phyloP scores from a whole-genome alignment of 208 protist genomes.

The Porcisia deanei region DNA sequence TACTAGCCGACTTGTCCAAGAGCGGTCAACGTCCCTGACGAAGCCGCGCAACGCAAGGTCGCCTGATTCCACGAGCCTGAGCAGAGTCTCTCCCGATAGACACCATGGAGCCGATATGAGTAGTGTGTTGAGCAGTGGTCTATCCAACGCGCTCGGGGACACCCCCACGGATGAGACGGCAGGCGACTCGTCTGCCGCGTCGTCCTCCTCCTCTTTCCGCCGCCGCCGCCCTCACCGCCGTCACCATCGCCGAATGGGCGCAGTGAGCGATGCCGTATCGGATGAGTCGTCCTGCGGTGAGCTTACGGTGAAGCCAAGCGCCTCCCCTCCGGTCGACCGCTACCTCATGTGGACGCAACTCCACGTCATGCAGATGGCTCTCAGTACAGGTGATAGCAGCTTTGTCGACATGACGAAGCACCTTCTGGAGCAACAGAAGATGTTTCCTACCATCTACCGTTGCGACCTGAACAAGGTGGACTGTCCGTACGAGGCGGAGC shows the following conservation, averaged over 20 bases:
- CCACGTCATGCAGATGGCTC: conserved; percentile 66
- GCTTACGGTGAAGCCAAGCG: background rate
- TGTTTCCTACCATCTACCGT: conserved; percentile 65
- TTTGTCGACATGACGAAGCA: conserved; percentile 64
- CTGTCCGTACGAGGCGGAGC: conserved; percentile 32
- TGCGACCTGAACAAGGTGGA: conserved; percentile 36
- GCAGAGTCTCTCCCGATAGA: background rate
- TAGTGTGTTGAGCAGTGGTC: conserved; percentile 14
- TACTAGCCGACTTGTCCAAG: conserved; percentile 23
- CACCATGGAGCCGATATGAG: conserved; percentile 11
- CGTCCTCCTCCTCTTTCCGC: conserved; percentile 10
- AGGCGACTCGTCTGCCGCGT: conserved; percentile 2
- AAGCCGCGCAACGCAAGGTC: conserved; percentile 22
- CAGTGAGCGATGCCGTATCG: conserved; percentile 5
- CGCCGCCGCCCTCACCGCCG: conserved; percentile 26
- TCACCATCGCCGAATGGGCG: conserved; percentile 19
- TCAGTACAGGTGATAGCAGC: conserved; percentile 53
- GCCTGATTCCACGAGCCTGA: conserved; percentile 12
- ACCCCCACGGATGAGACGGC: background rate
- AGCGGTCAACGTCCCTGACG: conserved; percentile 5
- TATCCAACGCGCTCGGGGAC: conserved; percentile 14
- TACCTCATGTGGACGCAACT: conserved; percentile 65
- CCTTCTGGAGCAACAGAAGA: conserved; percentile 52
- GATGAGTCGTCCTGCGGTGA: background rate
- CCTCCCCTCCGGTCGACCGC: conserved; percentile 29